Base-by-base conservation (phyloP, 2,329 filamentous ascomycete genomes). In the Claviceps lovelessii region DNA sequence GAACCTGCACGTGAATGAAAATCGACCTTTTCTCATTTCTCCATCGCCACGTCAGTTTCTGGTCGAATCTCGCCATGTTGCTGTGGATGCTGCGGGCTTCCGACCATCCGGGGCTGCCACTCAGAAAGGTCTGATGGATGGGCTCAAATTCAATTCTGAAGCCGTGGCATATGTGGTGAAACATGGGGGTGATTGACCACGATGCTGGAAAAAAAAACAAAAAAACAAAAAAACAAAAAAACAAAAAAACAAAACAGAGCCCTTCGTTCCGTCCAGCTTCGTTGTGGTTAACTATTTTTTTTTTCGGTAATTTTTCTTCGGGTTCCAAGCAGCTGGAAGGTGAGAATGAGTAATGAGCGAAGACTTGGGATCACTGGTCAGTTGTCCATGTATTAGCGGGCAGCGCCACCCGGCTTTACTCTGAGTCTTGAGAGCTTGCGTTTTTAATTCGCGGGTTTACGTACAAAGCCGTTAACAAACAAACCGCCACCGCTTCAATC, bases 81-180 rank as follows among this genome's bases (percentile, higher is more conserved):
- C 53, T 5, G 60, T 67, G 2, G 65, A 67, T 33, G 58, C 63
- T 1, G 60, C 64, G 0, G 64, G 64, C 0, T 67, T 67, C 45
- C 64, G 64, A 5, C 61, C 64, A 1, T 59, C 59, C 0, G 61
- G 65, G 39, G 65, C 62, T 3, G 65, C 65, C 3, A 62, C 61
- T 52, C 62, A 59, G 19, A 61, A 63, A 54, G 65, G 65, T 44
- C 15, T 44, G 6, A 17, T 44, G 23, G 6, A 17, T 44, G 23
- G 3, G 23, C 23, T 23, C 23, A 23, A 23, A 23, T 23, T 23
- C 23, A 2, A 23, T 23, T 23, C 23, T 3, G 23, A 23, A 23
- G 23, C 23, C 23, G 23, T 23, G 23, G 23, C 23, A 23, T 23
- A 23, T 23, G n/a, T 42, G 17, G 17, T 6, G 17, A 17, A 44